These are phyloP conservation scores for Vicia villosa DNA, from an alignment of 306 rosid genomes.

Conservation along the genomic window DNA sequence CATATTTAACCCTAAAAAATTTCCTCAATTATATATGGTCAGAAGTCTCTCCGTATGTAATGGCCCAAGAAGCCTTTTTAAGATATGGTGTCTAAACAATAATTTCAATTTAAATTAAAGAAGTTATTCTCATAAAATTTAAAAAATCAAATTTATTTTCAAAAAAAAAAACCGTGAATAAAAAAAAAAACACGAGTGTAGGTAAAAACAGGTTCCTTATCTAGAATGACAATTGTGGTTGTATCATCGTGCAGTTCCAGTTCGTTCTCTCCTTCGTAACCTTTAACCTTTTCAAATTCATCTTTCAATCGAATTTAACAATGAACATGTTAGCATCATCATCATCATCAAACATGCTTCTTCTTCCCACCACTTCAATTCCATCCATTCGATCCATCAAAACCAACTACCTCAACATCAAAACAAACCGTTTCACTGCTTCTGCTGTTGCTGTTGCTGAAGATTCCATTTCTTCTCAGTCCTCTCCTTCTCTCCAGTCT, in stretches of 20 bases:
- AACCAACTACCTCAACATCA: neutral
- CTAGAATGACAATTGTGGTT: neutral
- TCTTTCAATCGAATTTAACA: neutral
- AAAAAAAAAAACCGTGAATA: too few species aligned
- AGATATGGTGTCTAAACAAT: too few species aligned
- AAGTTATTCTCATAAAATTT: too few species aligned
- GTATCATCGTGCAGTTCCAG: neutral
- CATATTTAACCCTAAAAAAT: too few species aligned
- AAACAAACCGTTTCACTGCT: conserved; percentile 20
- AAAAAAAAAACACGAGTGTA: neutral
- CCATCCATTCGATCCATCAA: conserved; percentile 28
- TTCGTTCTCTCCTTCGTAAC: neutral
- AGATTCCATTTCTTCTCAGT: conserved; percentile 33
- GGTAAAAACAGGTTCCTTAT: neutral
- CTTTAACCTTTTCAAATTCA: neutral
- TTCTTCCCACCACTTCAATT: conserved; percentile 33
- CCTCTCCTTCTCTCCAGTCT: conserved; percentile 31
- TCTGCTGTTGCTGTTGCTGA: conserved; percentile 51
- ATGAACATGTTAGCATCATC: conserved; percentile 37
- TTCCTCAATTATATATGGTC: too few species aligned
- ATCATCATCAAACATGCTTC: conserved; percentile 32
- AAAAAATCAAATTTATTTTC: too few species aligned
- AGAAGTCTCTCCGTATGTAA: too few species aligned
- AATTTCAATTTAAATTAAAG: too few species aligned
- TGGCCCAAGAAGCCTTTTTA: too few species aligned